Evolutionary conservation across 1,284 basidiomycete genomes (phyloP).

Genomic region (Testicularia cyperi): DNA sequence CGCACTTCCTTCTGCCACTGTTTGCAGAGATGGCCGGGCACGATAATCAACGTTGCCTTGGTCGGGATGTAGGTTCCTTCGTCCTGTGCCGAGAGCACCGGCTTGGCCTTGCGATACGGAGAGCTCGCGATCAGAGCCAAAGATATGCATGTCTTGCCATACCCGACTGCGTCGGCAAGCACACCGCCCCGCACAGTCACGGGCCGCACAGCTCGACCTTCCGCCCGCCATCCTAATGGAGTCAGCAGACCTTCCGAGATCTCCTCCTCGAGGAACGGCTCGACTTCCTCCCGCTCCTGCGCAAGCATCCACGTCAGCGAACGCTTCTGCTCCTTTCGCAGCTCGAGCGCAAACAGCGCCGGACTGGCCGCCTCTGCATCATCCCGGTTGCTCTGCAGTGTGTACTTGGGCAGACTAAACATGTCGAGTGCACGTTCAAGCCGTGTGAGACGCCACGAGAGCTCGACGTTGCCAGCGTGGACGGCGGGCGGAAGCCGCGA

Average conservation of each 20-base stretch:
- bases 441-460: slow-evolving; percentile 81
- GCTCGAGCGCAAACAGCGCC: slow-evolving; percentile 67
- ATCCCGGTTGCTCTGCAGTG: slow-evolving; percentile 73
- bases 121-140: slow-evolving; percentile 68
- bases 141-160: slow-evolving; percentile 94
- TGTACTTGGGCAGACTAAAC: slow-evolving; percentile 65
- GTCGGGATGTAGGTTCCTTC: slow-evolving; percentile 72
- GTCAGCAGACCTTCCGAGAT: slow-evolving; percentile 84
- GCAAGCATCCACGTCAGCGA: slow-evolving; percentile 89
- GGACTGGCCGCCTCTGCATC: slow-evolving; percentile 78
- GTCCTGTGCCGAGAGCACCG: slow-evolving; percentile 66
- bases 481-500: slow-evolving; percentile 72
- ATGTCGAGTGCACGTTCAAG: slow-evolving; percentile 68
- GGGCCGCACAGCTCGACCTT: slow-evolving; percentile 79
- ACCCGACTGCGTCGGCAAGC: slow-evolving; percentile 91
- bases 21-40: slow-evolving; percentile 82
- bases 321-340: slow-evolving; percentile 82
- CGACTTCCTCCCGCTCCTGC: slow-evolving; percentile 67
- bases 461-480: slow-evolving; percentile 26
- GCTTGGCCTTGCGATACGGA: slow-evolving; percentile 13
- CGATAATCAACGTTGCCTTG: slow-evolving; percentile 81
- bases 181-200: slow-evolving; percentile 82
- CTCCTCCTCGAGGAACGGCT: slow-evolving; percentile 84
- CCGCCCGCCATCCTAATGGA: slow-evolving; percentile 86
- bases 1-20: slow-evolving; percentile 86